Conservation (phyloP, 305 asterid genomes). For the Fraxinus velutina region DNA sequence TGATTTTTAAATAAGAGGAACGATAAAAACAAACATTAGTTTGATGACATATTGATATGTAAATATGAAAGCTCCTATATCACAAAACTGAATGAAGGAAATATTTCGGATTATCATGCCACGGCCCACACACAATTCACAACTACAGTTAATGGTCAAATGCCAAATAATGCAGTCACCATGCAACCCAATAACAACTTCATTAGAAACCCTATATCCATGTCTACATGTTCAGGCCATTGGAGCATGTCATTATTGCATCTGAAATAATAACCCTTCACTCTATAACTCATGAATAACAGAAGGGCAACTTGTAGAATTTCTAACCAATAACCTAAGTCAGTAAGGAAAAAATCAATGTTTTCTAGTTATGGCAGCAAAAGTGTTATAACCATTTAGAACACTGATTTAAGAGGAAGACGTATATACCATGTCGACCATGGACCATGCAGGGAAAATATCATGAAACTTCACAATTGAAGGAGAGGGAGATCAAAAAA, state of each 20-base stretch:
- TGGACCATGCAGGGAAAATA: background rate
- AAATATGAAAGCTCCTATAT: background rate
- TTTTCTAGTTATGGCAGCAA: background rate
- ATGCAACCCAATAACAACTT: background rate
- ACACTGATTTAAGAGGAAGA: background rate
- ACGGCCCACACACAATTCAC: background rate
- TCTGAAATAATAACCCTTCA: background rate
- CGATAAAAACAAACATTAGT: background rate
- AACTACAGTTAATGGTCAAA: background rate
- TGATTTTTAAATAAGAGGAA: background rate
- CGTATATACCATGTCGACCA: background rate
- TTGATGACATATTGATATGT: background rate
- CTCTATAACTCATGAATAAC: background rate
- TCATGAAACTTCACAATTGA: conserved; percentile 2
- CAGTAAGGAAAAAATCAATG: background rate
- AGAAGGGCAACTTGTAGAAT: background rate
- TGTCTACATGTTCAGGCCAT: background rate
- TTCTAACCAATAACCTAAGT: background rate
- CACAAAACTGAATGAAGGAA: background rate
- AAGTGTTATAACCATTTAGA: background rate
- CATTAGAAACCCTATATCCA: background rate
- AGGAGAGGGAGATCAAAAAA: background rate
- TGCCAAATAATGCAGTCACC: background rate
- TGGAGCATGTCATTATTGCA: background rate
- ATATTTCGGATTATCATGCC: background rate